Evolutionary conservation across 2,329 filamentous ascomycete genomes (phyloP).

Genomic region (Didymella pinodella): DNA sequence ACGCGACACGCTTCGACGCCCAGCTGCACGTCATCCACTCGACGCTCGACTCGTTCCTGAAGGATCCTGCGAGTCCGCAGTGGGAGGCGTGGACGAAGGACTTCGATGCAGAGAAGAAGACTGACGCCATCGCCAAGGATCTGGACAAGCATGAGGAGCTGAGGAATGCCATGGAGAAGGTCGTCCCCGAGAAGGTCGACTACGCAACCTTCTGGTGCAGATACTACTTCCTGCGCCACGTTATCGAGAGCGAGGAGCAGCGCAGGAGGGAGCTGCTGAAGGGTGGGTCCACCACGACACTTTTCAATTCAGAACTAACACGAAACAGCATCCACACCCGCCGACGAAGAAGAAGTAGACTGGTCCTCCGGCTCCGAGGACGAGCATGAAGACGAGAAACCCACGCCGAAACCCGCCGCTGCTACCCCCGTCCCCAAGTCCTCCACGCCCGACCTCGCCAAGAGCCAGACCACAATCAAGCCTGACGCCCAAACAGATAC

Average conservation of each 20-base stretch:
- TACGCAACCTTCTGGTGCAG: slow-evolving; percentile 91
- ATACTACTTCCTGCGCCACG: slow-evolving; percentile 93
- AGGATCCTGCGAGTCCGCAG: slow-evolving; percentile 78
- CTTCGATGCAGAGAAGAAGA: slow-evolving; percentile 86
- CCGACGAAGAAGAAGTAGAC: slow-evolving; percentile 75
- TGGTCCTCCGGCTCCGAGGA: slow-evolving; percentile 77
- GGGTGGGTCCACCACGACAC: slow-evolving; percentile 63
- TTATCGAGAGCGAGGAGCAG: slow-evolving; percentile 91
- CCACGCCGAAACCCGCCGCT: slow-evolving; percentile 16
- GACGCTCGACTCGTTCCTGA: slow-evolving; percentile 77
- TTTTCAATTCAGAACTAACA: background rate
- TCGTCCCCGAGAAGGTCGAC: slow-evolving; percentile 91
- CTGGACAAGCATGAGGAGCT: slow-evolving; percentile 87
- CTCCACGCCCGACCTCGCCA: slow-evolving; percentile 35
- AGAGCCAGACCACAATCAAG: slow-evolving; percentile 52
- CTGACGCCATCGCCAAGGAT: slow-evolving; percentile 80
- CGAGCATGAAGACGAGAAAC: slow-evolving; percentile 27
- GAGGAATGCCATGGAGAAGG: slow-evolving; percentile 87
- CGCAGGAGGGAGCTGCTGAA: slow-evolving; percentile 88
- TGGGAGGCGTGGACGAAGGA: slow-evolving; percentile 75
- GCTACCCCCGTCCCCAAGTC: slow-evolving; percentile 9
- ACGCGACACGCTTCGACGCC: slow-evolving; percentile 92
- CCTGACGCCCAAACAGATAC: slow-evolving; percentile 32
- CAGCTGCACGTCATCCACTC: slow-evolving; percentile 96
- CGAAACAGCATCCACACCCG: slow-evolving; percentile 63